A percentile compares a stretch with the other conserved stretches of the same genome.
Conservation (phyloP, 1,284 basidiomycete genomes). For the Paramarasmius palmivorus region DNA sequence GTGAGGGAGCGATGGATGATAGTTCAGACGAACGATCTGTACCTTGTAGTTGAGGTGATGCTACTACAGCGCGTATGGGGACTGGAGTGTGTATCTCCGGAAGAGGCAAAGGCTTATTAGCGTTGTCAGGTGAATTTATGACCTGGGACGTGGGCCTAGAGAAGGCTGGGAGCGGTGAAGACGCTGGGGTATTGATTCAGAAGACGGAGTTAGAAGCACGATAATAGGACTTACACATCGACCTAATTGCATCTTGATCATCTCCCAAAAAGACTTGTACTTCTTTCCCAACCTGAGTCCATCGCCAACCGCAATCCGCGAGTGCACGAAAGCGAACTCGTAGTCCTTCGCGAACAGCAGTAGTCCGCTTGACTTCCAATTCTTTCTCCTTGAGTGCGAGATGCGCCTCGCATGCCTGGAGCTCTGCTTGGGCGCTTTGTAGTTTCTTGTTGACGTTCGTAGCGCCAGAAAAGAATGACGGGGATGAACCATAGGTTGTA, state of each 20-base stretch:
- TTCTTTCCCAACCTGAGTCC: conserved; percentile 66
- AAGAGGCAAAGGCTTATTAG: neutral
- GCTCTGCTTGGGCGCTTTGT: conserved; percentile 63
- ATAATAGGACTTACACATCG: neutral
- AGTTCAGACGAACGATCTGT: conserved; percentile 37
- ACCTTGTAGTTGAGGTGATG: conserved; percentile 18
- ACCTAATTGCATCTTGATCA: conserved; percentile 4
- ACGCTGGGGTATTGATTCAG: neutral
- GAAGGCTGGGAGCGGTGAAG: neutral
- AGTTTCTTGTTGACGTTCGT: conserved; percentile 48
- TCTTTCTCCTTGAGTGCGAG: conserved; percentile 67
- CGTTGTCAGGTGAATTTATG: neutral
- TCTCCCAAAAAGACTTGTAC: conserved; percentile 35
- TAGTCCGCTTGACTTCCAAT: conserved; percentile 50
- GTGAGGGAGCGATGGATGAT: conserved; percentile 57
- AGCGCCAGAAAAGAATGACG: conserved; percentile 34
- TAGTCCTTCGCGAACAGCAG: conserved; percentile 60
- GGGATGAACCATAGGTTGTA: conserved; percentile 29
- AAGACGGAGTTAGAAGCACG: neutral
- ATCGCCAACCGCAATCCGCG: conserved; percentile 64
- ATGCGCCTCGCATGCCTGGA: conserved; percentile 77
- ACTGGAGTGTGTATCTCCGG: conserved; percentile 13
- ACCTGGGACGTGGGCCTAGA: neutral
- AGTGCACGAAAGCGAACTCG: conserved; percentile 61
- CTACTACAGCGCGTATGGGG: conserved; percentile 1